Evolutionary conservation across 2,329 filamentous ascomycete genomes (phyloP), one percentile per base, ranked within the genome.

Genomic region (Colletotrichum spinosum): DNA sequence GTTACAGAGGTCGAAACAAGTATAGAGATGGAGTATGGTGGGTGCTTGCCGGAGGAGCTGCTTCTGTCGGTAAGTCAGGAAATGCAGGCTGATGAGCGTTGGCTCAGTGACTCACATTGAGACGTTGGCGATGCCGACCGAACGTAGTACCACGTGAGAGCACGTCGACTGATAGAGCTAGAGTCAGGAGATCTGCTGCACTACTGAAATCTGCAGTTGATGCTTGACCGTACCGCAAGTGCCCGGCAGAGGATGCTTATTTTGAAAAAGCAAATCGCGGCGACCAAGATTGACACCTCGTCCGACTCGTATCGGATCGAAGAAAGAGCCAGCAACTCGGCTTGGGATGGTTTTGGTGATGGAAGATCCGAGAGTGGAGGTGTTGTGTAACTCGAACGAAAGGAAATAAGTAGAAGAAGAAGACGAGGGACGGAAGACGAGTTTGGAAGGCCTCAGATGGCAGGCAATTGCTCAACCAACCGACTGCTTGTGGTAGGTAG

Each of bases 31-130:
- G 37, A 37, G 17, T n/a, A 33, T 39, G 34, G 25, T 6, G 44
- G 39, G 42, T 25, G 25, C 25, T 25, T 25, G 25, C 25, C 37
- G 17, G 34, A 51, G 48, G 17, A 13, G 39, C 42, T 62, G 41
- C 10, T 13, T 33, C 4, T 34, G 58, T 65, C 15, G 49, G 46
- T 34, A 2, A 34, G 35, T 12, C 34, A 12, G 42, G 10, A 37
- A 12, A 37, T 35, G 34, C n/a, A 5, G 34, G 25, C 17, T 37
- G 15, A 25, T 52, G 15, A 11, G 15, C 11, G 8, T 8, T 9
- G 11, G 41, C 42, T 17, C 35, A 41, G 15, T 62, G 58, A 62
- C 62, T 65, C 37, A 65, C 62, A 50, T 33, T 56, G 37, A 49
- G 51, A 56, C 9, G 38, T 4, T 25, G 25, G 5, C 25, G 25